phyloP scores from a whole-genome alignment of 257 asterid species.

The Verbascum thapsus region DNA sequence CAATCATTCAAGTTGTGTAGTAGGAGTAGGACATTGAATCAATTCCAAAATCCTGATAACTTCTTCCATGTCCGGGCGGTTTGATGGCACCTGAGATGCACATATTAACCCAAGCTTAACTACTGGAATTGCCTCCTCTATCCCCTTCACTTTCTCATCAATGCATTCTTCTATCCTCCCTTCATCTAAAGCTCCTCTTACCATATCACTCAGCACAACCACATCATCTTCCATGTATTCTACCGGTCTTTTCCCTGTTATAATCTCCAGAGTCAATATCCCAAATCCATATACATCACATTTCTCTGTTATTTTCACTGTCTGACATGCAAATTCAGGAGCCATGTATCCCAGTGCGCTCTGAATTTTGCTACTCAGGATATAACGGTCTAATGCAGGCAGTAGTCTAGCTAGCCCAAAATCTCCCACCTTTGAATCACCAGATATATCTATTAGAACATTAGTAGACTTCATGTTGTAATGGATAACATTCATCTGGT shows the following conservation, averaged over 20 bases:
- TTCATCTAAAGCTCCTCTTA: slow-evolving; percentile 73
- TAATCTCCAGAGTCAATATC: slow-evolving; percentile 60
- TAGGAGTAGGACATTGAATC: slow-evolving; percentile 51
- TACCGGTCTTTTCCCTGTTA: slow-evolving; percentile 76
- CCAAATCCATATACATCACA: slow-evolving; percentile 89
- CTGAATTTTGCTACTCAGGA: slow-evolving; percentile 81
- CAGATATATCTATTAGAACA: slow-evolving; percentile 49
- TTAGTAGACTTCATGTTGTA: slow-evolving; percentile 73
- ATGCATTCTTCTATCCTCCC: slow-evolving; percentile 72
- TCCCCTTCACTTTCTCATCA: slow-evolving; percentile 55
- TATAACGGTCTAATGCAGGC: slow-evolving; percentile 63
- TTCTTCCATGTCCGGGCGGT: slow-evolving; percentile 87
- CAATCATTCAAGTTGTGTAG: slow-evolving; percentile 48
- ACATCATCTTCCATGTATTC: slow-evolving; percentile 91
- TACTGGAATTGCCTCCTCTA: slow-evolving; percentile 76
- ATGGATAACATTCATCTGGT: slow-evolving; percentile 61
- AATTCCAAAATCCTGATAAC: slow-evolving; percentile 76
- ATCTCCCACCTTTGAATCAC: slow-evolving; percentile 75
- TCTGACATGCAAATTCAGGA: slow-evolving; percentile 83
- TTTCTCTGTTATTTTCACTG: slow-evolving; percentile 80
- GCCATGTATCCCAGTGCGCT: slow-evolving; percentile 92
- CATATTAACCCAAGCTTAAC: slow-evolving; percentile 77
- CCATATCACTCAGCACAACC: slow-evolving; percentile 71
- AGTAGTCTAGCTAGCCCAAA: slow-evolving; percentile 71
- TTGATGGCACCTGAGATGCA: slow-evolving; percentile 88